Percentiles rank a stretch among this genome's conserved stretches.
phyloP scores from a whole-genome alignment of 2,329 filamentous ascomycete species.

The Alternaria infectoria region DNA sequence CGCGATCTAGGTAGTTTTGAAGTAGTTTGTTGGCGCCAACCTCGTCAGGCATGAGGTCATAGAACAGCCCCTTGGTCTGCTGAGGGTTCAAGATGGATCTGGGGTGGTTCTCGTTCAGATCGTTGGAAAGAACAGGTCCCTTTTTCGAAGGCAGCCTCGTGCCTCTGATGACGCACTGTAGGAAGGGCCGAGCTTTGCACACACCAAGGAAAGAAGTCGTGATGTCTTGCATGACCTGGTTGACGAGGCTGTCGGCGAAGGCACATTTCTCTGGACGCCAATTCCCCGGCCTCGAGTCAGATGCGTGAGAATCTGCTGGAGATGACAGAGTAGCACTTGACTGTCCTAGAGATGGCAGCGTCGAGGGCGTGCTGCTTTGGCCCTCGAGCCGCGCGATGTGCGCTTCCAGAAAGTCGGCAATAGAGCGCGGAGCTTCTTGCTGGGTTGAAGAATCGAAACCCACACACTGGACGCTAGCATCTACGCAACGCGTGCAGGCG shows the following conservation, averaged over 20 bases:
- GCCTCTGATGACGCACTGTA: conserved; percentile 45
- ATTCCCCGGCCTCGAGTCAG: conserved; percentile 21
- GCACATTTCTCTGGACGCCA: conserved; percentile 33
- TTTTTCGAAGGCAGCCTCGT: conserved; percentile 44
- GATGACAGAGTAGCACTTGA: conserved; percentile 29
- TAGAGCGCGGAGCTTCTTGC: conserved; percentile 40
- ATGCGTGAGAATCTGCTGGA: conserved; percentile 32
- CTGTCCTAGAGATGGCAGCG: conserved; percentile 21
- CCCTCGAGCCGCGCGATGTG: conserved; percentile 39
- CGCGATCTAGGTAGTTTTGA: conserved; percentile 41
- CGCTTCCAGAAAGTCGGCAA: conserved; percentile 43
- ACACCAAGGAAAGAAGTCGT: conserved; percentile 46
- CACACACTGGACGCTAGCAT: conserved; percentile 39
- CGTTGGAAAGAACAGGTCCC: conserved; percentile 42
- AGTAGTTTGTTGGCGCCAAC: conserved; percentile 42
- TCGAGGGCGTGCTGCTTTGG: conserved; percentile 19
- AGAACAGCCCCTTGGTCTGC: conserved; percentile 31
- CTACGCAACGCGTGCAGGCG: conserved; percentile 42
- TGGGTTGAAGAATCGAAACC: conserved; percentile 46
- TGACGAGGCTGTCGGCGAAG: conserved; percentile 40
- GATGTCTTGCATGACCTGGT: conserved; percentile 44
- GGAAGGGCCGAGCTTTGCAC: conserved; percentile 38
- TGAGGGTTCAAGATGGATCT: conserved; percentile 47
- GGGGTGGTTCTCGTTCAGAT: conserved; percentile 45
- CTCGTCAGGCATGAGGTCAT: conserved; percentile 37